Conservation (phyloP, 768 basidiomycete genomes). For the Lyophyllum shimeji region DNA sequence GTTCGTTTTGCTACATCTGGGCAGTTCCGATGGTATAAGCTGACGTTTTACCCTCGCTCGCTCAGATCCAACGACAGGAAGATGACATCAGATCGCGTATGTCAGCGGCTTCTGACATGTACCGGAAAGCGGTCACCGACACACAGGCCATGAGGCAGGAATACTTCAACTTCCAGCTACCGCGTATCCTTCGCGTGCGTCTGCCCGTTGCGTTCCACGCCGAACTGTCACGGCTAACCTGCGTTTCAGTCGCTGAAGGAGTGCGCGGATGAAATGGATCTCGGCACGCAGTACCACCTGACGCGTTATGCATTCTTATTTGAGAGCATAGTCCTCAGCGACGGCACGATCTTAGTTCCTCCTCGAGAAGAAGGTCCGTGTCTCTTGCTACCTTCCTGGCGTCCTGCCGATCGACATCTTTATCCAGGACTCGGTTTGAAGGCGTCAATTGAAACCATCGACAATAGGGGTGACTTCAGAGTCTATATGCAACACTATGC, state of each 20-base stretch:
- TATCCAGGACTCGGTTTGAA: constrained; percentile 70
- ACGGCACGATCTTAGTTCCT: constrained; percentile 81
- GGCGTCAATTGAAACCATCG: constrained; percentile 85
- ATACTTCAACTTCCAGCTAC: constrained; percentile 96
- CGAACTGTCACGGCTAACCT: constrained; percentile 3
- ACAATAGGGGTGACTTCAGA: constrained; percentile 94
- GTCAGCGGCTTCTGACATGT: constrained; percentile 83
- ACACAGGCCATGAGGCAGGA: constrained; percentile 92
- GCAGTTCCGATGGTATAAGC: neutral
- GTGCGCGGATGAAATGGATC: constrained; percentile 92
- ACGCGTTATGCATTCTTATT: constrained; percentile 93
- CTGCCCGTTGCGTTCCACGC: neutral
- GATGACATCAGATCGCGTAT: constrained; percentile 89
- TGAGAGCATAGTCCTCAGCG: constrained; percentile 86
- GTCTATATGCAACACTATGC: constrained; percentile 97
- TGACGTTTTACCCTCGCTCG: neutral
- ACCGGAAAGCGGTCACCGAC: constrained; percentile 86
- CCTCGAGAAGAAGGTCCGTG: constrained; percentile 68
- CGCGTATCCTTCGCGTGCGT: constrained; percentile 87
- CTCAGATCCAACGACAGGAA: constrained; percentile 86
- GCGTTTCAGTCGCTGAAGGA: constrained; percentile 78
- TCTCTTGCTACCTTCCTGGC: neutral
- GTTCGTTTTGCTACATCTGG: constrained; percentile 34
- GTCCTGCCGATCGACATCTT: neutral
- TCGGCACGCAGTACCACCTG: constrained; percentile 97